Evolutionary conservation across 2,329 filamentous ascomycete genomes (phyloP).

Genomic region (Penicillium sp.): DNA sequence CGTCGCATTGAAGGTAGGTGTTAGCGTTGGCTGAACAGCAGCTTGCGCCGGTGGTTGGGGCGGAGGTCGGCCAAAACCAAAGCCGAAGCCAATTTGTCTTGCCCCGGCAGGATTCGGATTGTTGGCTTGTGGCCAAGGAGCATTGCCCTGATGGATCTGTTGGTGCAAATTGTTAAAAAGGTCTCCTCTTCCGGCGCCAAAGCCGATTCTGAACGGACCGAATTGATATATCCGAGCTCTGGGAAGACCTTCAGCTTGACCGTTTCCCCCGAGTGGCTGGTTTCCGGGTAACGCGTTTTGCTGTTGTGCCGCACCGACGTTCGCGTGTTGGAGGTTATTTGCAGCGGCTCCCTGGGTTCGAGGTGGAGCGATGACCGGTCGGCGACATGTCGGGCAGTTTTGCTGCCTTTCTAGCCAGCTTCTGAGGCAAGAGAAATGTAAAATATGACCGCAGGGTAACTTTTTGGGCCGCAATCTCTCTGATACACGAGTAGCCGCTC

Average conservation of each 20-base stretch:
- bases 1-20: slow-evolving; percentile 28
- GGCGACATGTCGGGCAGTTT: slow-evolving; percentile 91
- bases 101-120: slow-evolving; percentile 39
- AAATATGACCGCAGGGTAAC: slow-evolving; percentile 91
- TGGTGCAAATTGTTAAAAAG: slow-evolving; percentile 69
- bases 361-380: slow-evolving; percentile 69
- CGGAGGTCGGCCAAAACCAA: slow-evolving; percentile 46
- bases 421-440: slow-evolving; percentile 92
- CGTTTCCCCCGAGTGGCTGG: slow-evolving; percentile 45
- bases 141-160: slow-evolving; percentile 60
- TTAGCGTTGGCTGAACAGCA: slow-evolving; percentile 23
- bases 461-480: slow-evolving; percentile 92
- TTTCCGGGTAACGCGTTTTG: slow-evolving; percentile 41
- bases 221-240: slow-evolving; percentile 71
- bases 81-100: slow-evolving; percentile 47
- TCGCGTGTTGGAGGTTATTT: slow-evolving; percentile 33
- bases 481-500: slow-evolving; percentile 58
- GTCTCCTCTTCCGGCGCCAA: slow-evolving; percentile 66
- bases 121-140: slow-evolving; percentile 41
- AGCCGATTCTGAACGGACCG: slow-evolving; percentile 75
- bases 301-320: slow-evolving; percentile 30
- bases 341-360: slow-evolving; percentile 35
- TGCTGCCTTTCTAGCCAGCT: slow-evolving; percentile 98
- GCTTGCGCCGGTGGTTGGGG: slow-evolving; percentile 27
- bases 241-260: slow-evolving; percentile 44